phyloP scores from a whole-genome alignment of 495 filamentous ascomycete genomes.

The Penicillium fimorum region DNA sequence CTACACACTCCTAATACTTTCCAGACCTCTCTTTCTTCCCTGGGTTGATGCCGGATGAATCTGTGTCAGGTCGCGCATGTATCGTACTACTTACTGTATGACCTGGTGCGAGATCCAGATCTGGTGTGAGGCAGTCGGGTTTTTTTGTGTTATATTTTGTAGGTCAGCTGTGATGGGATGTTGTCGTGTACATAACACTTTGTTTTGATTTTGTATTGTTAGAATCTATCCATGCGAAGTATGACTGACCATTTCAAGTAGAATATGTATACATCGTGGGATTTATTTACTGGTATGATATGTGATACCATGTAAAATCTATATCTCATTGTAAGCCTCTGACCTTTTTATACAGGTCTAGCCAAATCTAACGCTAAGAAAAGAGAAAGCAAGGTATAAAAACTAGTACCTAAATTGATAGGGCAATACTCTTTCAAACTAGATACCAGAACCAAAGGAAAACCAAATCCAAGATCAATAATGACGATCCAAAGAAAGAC shows the following conservation, averaged over 20 bases:
- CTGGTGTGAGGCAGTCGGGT: background rate
- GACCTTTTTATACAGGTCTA: background rate
- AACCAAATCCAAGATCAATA: slow-evolving; percentile 2
- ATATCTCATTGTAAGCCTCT: background rate
- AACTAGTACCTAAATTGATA: slow-evolving; percentile 18
- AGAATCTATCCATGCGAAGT: background rate
- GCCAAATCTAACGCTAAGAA: background rate
- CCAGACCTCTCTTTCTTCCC: background rate
- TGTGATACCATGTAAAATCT: background rate
- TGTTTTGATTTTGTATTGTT: background rate
- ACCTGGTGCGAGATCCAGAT: background rate
- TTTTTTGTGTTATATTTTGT: background rate
- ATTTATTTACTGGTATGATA: background rate
- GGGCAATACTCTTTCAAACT: slow-evolving; percentile 17
- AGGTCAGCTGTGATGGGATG: background rate
- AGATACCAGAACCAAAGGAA: slow-evolving; percentile 13
- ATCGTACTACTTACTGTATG: background rate
- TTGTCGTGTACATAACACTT: background rate
- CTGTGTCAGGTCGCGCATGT: background rate
- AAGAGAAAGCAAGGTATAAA: background rate
- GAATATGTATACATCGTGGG: background rate
- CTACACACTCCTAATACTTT: background rate
- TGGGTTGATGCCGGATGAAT: background rate
- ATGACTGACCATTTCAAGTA: background rate
- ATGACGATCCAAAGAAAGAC: slow-evolving; percentile 2